Evolutionary conservation across 164 flowering plant genomes (phyloP).

Genomic region (Kingdonia uniflora): DNA sequence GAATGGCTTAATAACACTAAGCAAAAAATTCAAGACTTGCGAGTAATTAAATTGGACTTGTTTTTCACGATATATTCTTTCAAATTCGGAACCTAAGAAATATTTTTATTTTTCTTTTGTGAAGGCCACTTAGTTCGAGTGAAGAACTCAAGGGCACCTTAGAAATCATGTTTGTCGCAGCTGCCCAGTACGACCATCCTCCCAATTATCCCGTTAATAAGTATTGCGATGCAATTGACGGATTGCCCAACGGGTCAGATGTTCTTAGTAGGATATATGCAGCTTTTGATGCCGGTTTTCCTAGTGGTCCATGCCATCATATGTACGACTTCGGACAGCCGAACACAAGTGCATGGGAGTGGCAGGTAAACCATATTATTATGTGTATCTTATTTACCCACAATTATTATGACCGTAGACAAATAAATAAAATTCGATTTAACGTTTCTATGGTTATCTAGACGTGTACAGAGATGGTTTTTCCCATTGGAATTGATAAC

Average conservation of each 20-base stretch:
- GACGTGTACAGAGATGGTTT: slow-evolving; percentile 59
- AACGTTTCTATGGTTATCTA: slow-evolving; percentile 6
- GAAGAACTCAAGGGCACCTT: slow-evolving; percentile 19
- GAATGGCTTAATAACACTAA: slow-evolving; percentile 35
- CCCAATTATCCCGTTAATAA: slow-evolving; percentile 15
- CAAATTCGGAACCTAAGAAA: too few relatives aligned
- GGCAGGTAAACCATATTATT: slow-evolving; percentile 2
- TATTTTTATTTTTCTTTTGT: background rate
- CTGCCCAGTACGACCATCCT: slow-evolving; percentile 29
- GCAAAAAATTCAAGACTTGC: slow-evolving; percentile 46
- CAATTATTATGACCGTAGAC: too few relatives aligned
- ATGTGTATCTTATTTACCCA: too few relatives aligned
- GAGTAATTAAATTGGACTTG: slow-evolving; percentile 19
- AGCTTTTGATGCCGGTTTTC: slow-evolving; percentile 15
- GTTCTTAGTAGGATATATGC: slow-evolving; percentile 22
- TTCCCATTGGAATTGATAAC: slow-evolving; percentile 37
- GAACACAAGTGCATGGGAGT: background rate
- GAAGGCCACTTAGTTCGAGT: slow-evolving; percentile 11
- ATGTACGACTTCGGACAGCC: background rate
- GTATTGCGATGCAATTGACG: slow-evolving; percentile 29
- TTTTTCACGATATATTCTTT: too few relatives aligned
- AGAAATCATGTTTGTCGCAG: background rate
- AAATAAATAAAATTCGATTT: background rate
- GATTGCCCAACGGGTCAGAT: slow-evolving; percentile 18
- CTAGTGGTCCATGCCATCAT: slow-evolving; percentile 10